Evolutionary conservation across 2,329 filamentous ascomycete species (phyloP), one percentile per base, ranked within the genome.

Genomic region (Colletotrichum euphorbiae): DNA sequence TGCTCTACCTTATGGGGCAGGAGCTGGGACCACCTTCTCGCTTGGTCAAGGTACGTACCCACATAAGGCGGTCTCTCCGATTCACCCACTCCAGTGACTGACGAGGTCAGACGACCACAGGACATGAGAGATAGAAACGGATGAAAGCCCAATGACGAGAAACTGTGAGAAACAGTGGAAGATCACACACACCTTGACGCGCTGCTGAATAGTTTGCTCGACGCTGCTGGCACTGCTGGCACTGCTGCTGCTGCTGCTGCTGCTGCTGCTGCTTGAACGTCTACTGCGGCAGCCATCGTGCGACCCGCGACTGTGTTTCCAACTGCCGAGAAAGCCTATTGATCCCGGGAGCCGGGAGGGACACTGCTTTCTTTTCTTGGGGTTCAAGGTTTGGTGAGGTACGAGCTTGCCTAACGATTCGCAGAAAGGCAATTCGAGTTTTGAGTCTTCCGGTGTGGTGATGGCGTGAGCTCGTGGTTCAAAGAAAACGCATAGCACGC

Each of bases 211-310:
- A 15, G 43, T 19, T 36, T 31, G 2, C 48, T 52, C 9, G 48
- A 52, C 4, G 15, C 6, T 48, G 45, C 17, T 24, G 45, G 9
- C 17, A 15, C 45, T 24, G 17, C 4, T 24, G 48, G n/a, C n/a
- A n/a, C 28, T 38, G 46, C 11, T 54, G 65, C 4, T 33, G n/a
- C n/a, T n/a, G n/a, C n/a, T n/a, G n/a, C n/a, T n/a, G n/a, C n/a
- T n/a, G n/a, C 4, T 24, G 48, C 28, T 38, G 46, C 11, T 54
- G 65, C 4, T 33, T 58, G 66, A 24, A 43, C 36, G 24, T 24
- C 48, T n/a, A 69, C 55, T 45, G 55, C 61, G 33, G 66, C 62
- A 28, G 62, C 66, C 66, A 69, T 69, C 42, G 55, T 69, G 51
- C 33, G 50, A 19, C 42, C 51, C 31, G 17, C 11, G 24, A 24